Base-by-base conservation (phyloP, 2,329 filamentous ascomycete genomes). In the Claviceps lovelessii region DNA sequence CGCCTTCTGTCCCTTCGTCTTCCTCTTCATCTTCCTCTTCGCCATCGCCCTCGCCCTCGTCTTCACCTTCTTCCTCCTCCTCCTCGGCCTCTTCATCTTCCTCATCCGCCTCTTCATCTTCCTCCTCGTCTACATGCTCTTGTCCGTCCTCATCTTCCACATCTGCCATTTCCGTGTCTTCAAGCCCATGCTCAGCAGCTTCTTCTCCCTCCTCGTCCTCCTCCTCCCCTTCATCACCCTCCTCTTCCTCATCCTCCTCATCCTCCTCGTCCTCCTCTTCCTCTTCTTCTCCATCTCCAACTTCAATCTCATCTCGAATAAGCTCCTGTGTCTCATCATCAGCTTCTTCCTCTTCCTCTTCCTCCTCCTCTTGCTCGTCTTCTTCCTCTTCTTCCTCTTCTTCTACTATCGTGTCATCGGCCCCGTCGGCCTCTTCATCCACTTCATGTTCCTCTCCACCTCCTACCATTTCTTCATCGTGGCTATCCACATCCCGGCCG, bases 401-500 rank as follows among this genome's bases (percentile, higher is more conserved):
- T 5, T 15, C 51, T 15, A 44, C 60, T 3, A 44, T 29, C 9
- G 56, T 57, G 17, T 59, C 60, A 1, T 59, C 59, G 4, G 60
- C 59, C 7, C 57, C 59, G 3, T 60, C 60, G 8, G 58, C 60
- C 4, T 61, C 65, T 4, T 56, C 62, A 1, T 37, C 58, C 4
- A 56, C 61, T 5, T 58, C 58, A 1, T 39, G 53, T 15, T 67
- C 65, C 10, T 68, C 67, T 1, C 64, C 70, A 37, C 67, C 68
- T 17, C 31, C 48, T 28, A 15, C 41, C 13, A 35, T 47, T 7
- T 48, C 51, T 44, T 23, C 55, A 47, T 63, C 66, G 52, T 69
- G 68, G 47, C 63, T 66, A 28, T 70, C 68, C 0, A 65, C 66
- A 1, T 71, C 68, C 50, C 68, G 68, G 23, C 67, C 67, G 39